Conservation (phyloP, 495 filamentous ascomycete genomes). For the Terfezia boudieri region DNA sequence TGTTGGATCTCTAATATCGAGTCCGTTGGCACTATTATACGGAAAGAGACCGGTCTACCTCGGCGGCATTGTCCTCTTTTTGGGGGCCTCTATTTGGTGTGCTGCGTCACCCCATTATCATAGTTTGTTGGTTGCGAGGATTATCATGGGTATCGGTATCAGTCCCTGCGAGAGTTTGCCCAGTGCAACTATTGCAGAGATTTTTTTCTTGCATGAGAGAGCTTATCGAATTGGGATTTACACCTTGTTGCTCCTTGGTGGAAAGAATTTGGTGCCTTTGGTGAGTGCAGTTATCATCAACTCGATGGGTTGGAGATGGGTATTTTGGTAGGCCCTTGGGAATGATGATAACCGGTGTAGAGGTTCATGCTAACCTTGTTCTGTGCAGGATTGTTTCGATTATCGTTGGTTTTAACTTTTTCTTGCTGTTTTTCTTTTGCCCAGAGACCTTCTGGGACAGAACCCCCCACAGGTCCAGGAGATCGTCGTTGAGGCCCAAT, state of each 20-base stretch:
- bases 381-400: constrained; percentile 55
- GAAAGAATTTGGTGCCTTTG: constrained; percentile 80
- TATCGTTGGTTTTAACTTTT: constrained; percentile 49
- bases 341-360: neutral
- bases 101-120: constrained; percentile 57
- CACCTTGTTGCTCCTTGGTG: constrained; percentile 67
- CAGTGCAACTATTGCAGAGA: constrained; percentile 86
- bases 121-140: constrained; percentile 59
- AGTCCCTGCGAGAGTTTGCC: constrained; percentile 87
- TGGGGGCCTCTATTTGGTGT: constrained; percentile 66
- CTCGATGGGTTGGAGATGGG: constrained; percentile 67
- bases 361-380: constrained; percentile 11
- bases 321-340: constrained; percentile 45
- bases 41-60: constrained; percentile 90
- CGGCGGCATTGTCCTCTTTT: constrained; percentile 48
- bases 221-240: constrained; percentile 94
- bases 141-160: constrained; percentile 72
- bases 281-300: constrained; percentile 74
- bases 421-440: constrained; percentile 68
- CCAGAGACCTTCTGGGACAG: constrained; percentile 96
- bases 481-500: constrained; percentile 19
- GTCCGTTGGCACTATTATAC: constrained; percentile 74
- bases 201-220: constrained; percentile 87
- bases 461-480: constrained; percentile 38
- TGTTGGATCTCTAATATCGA: constrained; percentile 58